phyloP scores from a whole-genome alignment of 306 rosid species.

The Cucurbita argyrosperma region DNA sequence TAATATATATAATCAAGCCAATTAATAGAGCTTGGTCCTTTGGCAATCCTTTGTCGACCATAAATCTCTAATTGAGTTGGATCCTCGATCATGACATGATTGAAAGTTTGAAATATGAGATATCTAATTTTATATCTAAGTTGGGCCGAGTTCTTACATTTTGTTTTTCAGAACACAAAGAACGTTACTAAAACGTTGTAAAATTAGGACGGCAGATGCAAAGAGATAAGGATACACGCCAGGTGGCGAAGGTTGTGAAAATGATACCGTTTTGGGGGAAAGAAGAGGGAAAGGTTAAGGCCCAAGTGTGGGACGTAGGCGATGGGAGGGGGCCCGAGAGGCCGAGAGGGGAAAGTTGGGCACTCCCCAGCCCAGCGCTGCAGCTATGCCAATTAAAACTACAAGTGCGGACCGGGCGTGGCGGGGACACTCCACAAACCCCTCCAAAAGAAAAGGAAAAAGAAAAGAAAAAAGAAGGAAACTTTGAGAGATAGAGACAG shows the following conservation, averaged over 20 bases:
- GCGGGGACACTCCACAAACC: not conserved
- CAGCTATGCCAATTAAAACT: not conserved
- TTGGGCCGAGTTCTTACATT: too few relatives aligned
- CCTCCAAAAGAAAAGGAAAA: not conserved
- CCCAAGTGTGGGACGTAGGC: not conserved
- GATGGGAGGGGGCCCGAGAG: not conserved
- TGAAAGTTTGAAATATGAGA: too few relatives aligned
- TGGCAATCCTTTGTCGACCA: not conserved
- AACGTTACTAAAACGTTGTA: not conserved
- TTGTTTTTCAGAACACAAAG: too few relatives aligned
- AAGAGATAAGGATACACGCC: not conserved
- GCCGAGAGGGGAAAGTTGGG: not conserved
- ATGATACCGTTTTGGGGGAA: not conserved
- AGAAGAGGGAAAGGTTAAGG: not conserved
- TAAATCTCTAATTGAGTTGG: constrained; percentile 51
- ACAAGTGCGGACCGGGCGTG: not conserved
- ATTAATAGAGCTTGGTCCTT: not conserved
- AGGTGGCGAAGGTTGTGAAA: not conserved
- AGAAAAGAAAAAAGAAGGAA: too few relatives aligned
- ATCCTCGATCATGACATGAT: constrained; percentile 37
- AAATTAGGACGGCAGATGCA: too few relatives aligned
- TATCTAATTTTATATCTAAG: too few relatives aligned
- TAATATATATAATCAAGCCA: not conserved
- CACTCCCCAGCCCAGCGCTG: not conserved
- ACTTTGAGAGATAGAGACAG: not conserved